Percentiles rank a stretch among this genome's conserved stretches.
Conservation (phyloP, 257 asterid species). For the Solanum habrochaites region DNA sequence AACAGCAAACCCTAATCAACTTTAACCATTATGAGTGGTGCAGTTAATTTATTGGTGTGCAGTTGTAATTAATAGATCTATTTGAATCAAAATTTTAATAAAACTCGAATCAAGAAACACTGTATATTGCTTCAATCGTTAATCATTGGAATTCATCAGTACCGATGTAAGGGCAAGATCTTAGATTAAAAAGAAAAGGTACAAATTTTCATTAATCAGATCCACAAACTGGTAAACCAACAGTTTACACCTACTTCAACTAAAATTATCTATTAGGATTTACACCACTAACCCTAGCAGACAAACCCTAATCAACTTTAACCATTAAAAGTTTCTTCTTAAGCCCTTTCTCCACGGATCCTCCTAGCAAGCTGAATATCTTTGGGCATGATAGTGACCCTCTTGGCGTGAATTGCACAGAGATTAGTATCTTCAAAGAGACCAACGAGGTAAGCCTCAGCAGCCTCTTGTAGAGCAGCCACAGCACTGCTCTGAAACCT, state of each 20-base stretch:
- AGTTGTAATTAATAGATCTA: background rate
- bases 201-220: background rate
- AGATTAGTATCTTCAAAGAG: conserved; percentile 59
- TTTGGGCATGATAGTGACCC: conserved; percentile 69
- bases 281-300: background rate
- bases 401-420: conserved; percentile 60
- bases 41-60: background rate
- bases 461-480: conserved; percentile 67
- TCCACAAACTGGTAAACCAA: background rate
- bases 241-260: background rate
- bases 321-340: background rate
- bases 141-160: background rate
- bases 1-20: no score
- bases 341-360: conserved; percentile 59
- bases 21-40: background rate
- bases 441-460: conserved; percentile 56
- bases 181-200: background rate
- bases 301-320: background rate
- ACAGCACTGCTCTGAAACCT: conserved; percentile 76
- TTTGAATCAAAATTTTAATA: no score
- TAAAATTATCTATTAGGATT: background rate
- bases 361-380: conserved; percentile 63
- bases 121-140: background rate
- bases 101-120: no score
- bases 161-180: background rate